Conservation (phyloP, 208 protist species). For the Trypanosomatidae sp. region DNA sequence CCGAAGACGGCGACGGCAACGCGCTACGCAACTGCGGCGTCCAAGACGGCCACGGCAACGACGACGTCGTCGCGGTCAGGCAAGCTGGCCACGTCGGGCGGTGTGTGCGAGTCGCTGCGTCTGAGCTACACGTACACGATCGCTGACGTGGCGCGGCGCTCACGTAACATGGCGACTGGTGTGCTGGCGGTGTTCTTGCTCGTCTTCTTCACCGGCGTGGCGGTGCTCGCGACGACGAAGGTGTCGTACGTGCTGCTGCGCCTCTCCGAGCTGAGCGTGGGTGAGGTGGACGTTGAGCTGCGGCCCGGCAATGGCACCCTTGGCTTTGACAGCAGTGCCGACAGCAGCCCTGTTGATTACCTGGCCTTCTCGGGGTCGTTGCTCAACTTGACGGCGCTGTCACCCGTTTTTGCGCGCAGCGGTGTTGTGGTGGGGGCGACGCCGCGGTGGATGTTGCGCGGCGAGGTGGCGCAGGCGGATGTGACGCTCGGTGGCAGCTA, state of each 20-base stretch:
- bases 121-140: slow-evolving; percentile 31
- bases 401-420: slow-evolving; percentile 1
- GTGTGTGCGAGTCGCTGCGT: slow-evolving; percentile 7
- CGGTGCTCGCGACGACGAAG: slow-evolving; percentile 43
- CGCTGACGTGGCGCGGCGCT: slow-evolving; percentile 30
- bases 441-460: slow-evolving; percentile 52
- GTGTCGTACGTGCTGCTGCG: slow-evolving; percentile 53
- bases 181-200: slow-evolving; percentile 37
- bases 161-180: slow-evolving; percentile 50
- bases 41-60: too few species aligned
- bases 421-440: slow-evolving; percentile 16
- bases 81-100: background rate
- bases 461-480: slow-evolving; percentile 8
- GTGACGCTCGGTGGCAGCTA: slow-evolving; percentile 40
- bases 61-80: background rate
- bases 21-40: too few species aligned
- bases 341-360: too few species aligned
- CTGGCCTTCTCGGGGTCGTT: too few species aligned
- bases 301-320: slow-evolving; percentile 5
- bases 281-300: slow-evolving; percentile 63
- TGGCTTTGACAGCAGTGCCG: too few species aligned
- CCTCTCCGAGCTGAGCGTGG: slow-evolving; percentile 44
- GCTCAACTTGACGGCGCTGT: slow-evolving; percentile 48
- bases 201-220: slow-evolving; percentile 42
- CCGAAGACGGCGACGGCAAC: too few species aligned